Evolutionary conservation across 2,329 filamentous ascomycete species (phyloP).

Genomic region (Didymella exigua): DNA sequence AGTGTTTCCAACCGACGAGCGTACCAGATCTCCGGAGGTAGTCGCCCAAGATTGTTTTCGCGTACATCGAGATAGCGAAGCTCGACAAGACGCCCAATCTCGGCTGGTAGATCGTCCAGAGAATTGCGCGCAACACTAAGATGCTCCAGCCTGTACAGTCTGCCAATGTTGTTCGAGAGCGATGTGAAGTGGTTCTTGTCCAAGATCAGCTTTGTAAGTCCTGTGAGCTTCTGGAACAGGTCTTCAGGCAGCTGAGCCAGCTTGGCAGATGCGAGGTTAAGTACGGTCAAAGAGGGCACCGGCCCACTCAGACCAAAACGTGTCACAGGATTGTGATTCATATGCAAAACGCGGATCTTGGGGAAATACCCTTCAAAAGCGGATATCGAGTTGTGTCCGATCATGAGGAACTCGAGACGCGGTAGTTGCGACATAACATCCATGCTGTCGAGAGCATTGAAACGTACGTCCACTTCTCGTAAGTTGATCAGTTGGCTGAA

Average conservation of each 20-base stretch:
- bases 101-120: conserved; percentile 79
- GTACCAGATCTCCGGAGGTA: conserved; percentile 96
- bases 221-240: conserved; percentile 84
- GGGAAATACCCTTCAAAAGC: conserved; percentile 89
- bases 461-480: conserved; percentile 91
- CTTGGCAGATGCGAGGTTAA: conserved; percentile 92
- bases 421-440: conserved; percentile 85
- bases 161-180: conserved; percentile 82
- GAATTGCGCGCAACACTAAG: conserved; percentile 94
- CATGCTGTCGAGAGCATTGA: conserved; percentile 87
- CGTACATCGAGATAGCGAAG: conserved; percentile 85
- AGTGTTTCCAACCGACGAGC: conserved; percentile 87
- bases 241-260: conserved; percentile 85
- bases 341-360: conserved; percentile 78
- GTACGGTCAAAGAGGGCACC: conserved; percentile 79
- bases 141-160: conserved; percentile 80
- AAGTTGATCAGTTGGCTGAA: conserved; percentile 77
- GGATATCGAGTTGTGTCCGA: conserved; percentile 91
- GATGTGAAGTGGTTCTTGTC: conserved; percentile 97
- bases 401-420: conserved; percentile 82
- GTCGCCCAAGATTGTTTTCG: conserved; percentile 87
- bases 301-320: conserved; percentile 82
- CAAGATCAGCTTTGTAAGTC: conserved; percentile 83
- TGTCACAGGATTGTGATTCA: conserved; percentile 95
- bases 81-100: conserved; percentile 86